A percentile compares a stretch with the other conserved stretches of the same genome.
phyloP scores from a whole-genome alignment of 345 rosid genomes.

The Eucalyptus microcorys region DNA sequence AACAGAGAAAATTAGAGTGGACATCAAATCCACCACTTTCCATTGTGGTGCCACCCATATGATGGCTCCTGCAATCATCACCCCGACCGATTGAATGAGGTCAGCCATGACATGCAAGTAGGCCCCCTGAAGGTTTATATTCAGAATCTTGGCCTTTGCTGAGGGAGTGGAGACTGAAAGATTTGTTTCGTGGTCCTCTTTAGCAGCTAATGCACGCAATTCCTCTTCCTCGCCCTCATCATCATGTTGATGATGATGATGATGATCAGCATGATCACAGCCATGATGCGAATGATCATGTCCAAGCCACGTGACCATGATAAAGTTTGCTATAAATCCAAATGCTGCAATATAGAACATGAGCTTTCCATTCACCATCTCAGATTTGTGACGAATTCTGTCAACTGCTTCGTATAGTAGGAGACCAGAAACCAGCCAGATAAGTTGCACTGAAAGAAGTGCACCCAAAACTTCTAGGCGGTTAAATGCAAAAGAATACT shows the following conservation, averaged over 20 bases:
- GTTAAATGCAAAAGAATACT: constrained; percentile 56
- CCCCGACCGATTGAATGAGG: constrained; percentile 71
- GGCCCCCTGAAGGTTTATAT: constrained; percentile 84
- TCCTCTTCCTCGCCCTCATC: constrained; percentile 6
- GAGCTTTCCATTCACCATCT: constrained; percentile 44
- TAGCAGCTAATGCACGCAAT: neutral
- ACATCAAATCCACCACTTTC: constrained; percentile 55
- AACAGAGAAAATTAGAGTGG: constrained; percentile 53
- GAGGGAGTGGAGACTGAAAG: constrained; percentile 3
- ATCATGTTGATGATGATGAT: constrained; percentile 1
- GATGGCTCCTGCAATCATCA: constrained; percentile 65
- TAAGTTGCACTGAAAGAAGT: constrained; percentile 66
- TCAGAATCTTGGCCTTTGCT: constrained; percentile 13
- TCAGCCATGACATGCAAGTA: constrained; percentile 65
- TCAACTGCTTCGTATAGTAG: constrained; percentile 50
- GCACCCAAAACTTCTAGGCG: constrained; percentile 79
- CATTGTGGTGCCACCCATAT: constrained; percentile 60
- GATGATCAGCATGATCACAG: constrained; percentile 2
- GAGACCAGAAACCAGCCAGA: constrained; percentile 66
- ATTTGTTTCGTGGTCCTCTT: constrained; percentile 11
- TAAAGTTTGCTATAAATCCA: constrained; percentile 55
- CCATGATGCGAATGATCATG: constrained; percentile 39
- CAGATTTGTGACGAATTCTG: constrained; percentile 38
- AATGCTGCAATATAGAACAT: constrained; percentile 71
- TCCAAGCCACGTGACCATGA: constrained; percentile 70